Evolutionary conservation across 768 basidiomycete species (phyloP), one percentile per base, ranked within the genome.

Genomic region (Russula sp.): DNA sequence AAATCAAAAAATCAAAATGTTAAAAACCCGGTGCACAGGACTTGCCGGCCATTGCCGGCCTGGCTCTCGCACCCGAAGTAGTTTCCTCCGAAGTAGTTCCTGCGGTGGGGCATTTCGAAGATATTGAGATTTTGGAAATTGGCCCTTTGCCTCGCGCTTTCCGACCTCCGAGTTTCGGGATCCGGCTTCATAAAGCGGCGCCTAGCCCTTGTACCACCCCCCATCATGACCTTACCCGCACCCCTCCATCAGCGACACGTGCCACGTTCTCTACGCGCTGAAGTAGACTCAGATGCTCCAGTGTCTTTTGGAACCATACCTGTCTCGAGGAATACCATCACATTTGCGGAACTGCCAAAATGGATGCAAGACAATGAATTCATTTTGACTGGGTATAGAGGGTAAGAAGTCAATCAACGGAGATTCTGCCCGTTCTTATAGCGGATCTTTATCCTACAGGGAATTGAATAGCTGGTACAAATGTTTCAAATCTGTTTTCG

Each of bases 281-380:
- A 61, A 59, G 3, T 26, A 24, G 32, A 32, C 26, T 26, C 20
- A 36, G 54, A 52, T 36, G 10, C 38, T 34, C 5, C n/a, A 14
- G 26, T 38, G 13, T 56, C 38, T 22, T n/a, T 8, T 13, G n/a
- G n/a, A n/a, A 18, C 32, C 18, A 10, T 14, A n/a, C 5, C 55
- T 2, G 28, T 13, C 30, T 11, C 34, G 6, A 24, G 38, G 30
- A 52, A 34, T 18, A 81, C 78, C n/a, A 66, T 82, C 40, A 72
- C 76, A 14, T 90, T 85, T 85, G 64, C 71, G 28, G 83, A 87
- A 61, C 76, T 90, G 50, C 83, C 85, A 46, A 80, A 81, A 38
- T 92, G 88, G 87, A 84, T 84, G 73, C 80, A 76, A 67, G 86
- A 90, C 74, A 91, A 90, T 69, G 87, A 89, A 69, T 87, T 83